A percentile compares a stretch with the other conserved stretches of the same genome.
Conservation (phyloP, 441 rosid genomes). For the Gossypium schwendimanii region DNA sequence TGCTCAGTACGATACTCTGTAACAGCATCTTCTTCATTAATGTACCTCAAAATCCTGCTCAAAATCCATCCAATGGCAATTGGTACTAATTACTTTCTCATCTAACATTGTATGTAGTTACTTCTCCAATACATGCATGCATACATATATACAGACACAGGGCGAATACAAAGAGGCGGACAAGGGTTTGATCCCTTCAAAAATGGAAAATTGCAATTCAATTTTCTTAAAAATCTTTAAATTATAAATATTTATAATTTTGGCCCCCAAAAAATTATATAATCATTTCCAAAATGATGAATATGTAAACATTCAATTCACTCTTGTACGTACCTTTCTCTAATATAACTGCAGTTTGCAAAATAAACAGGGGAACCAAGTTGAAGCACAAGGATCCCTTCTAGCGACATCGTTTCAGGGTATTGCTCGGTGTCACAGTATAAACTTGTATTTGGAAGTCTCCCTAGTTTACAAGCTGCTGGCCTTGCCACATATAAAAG, state of each 20-base stretch:
- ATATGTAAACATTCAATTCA: too few species aligned
- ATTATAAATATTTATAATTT: too few species aligned
- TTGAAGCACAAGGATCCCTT: slow-evolving; percentile 60
- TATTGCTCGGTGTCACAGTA: slow-evolving; percentile 72
- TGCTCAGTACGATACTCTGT: slow-evolving; percentile 29
- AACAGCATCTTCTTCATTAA: slow-evolving; percentile 39
- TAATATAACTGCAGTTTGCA: slow-evolving; percentile 60
- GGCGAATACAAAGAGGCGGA: too few species aligned
- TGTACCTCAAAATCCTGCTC: slow-evolving; percentile 52
- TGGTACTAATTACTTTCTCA: neutral
- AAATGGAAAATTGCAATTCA: too few species aligned
- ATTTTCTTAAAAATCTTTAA: too few species aligned
- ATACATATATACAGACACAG: too few species aligned
- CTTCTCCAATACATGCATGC: neutral
- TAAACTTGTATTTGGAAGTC: slow-evolving; percentile 39
- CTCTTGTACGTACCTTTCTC: slow-evolving; percentile 48
- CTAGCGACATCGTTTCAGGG: slow-evolving; percentile 30
- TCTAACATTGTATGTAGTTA: neutral
- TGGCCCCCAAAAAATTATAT: too few species aligned
- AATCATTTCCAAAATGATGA: too few species aligned
- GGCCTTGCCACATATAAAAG: slow-evolving; percentile 76
- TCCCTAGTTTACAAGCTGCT: slow-evolving; percentile 57
- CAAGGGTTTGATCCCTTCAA: too few species aligned
- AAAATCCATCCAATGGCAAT: neutral
- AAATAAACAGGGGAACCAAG: slow-evolving; percentile 88